Evolutionary conservation across 2,329 filamentous ascomycete genomes (phyloP).

Genomic region (Cadophora luteo-olivacea): DNA sequence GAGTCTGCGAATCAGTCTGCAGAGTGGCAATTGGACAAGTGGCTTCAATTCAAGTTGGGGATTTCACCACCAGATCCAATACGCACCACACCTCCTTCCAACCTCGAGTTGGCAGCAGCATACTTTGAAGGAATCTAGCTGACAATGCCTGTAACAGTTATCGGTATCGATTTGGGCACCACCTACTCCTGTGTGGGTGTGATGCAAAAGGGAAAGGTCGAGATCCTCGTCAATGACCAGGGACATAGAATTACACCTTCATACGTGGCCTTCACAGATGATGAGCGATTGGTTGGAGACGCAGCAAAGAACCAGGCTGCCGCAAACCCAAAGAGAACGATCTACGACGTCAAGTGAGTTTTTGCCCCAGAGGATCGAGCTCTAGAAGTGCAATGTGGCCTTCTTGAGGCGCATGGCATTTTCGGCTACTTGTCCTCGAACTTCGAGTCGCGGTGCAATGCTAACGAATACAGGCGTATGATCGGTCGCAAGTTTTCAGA

Average conservation of each 20-base stretch:
- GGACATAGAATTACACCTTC: constrained; percentile 96
- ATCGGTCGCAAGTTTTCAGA: constrained; percentile 85
- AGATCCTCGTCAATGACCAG: constrained; percentile 96
- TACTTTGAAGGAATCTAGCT: constrained; percentile 20
- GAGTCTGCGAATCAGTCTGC: background rate
- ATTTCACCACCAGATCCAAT: background rate
- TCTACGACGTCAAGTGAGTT: constrained; percentile 86
- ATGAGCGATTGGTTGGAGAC: constrained; percentile 96
- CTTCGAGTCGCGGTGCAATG: constrained; percentile 11
- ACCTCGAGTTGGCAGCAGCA: background rate
- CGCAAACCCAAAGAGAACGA: constrained; percentile 76
- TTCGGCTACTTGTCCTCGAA: background rate
- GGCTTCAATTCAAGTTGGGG: background rate
- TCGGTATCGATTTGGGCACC: constrained; percentile 95
- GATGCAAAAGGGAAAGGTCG: constrained; percentile 94
- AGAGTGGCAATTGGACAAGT: background rate
- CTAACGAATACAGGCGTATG: constrained; percentile 67
- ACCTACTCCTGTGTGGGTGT: constrained; percentile 92
- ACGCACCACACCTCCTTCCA: background rate
- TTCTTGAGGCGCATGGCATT: constrained; percentile 20
- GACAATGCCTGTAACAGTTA: constrained; percentile 66
- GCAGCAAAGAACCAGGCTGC: constrained; percentile 96
- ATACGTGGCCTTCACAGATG: constrained; percentile 95
- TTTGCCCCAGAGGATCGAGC: background rate
- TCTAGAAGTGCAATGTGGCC: constrained; percentile 17